Evolutionary conservation across 495 filamentous ascomycete genomes (phyloP), one percentile per base, ranked within the genome.

Genomic region (Niebla homalea): DNA sequence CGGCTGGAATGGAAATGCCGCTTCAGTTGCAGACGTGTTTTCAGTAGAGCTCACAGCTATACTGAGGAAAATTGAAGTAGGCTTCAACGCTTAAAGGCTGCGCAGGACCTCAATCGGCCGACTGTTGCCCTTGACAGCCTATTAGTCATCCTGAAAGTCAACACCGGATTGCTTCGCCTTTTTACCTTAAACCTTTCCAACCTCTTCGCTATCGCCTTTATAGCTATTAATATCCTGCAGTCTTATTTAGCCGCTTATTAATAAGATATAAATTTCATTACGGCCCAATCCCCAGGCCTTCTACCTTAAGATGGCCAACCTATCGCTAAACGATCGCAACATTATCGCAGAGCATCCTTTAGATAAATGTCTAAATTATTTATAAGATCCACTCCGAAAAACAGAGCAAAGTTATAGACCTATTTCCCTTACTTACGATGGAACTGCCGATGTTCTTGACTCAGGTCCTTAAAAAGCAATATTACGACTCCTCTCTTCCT

Each of bases 181-280:
- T 50, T 63, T 57, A 4, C 62, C 51, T 43, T 63, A 61, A 26
- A 67, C 57, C 8, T 32, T 32, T 32, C 2, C 12, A 32, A 8
- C 6, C 26, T 55, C 49, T 51, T 58, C 37, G 62, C 60, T 10
- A 69, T 53, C 36, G 32, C 37, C 43, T 53, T 47, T 23, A 47
- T 41, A 40, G 26, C 43, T 22, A 48, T 23, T 18, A 53, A 53
- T 37, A 53, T 48, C 43, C 35, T 48, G 19, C 35, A 53, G 43
- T 39, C 32, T 53, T 37, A 25, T 55, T 55, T 46, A 32, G 41
- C 35, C 46, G 41, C 48, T 47, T 47, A 23, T 36, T 20, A 55
- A 46, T 50, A 55, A 55, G 29, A 46, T 42, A 50, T 46, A 18
- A 53, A 21, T 18, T 19, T 42, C 29, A 46, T 18, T 41, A 46